These are phyloP conservation scores for Candida gigantensis DNA, from an alignment of 1,139 yeast genomes.

Conservation along the genomic window DNA sequence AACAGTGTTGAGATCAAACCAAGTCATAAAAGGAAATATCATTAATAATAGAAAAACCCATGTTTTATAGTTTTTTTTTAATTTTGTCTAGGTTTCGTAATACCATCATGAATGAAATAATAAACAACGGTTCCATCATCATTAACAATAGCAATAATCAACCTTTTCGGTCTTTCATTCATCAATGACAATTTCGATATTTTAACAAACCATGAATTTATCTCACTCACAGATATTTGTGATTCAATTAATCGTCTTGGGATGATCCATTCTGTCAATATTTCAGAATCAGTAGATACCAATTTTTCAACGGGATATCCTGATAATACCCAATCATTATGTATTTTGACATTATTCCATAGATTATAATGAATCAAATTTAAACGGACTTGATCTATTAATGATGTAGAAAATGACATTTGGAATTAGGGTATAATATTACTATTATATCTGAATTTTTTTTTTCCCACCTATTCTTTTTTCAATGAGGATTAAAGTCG, in stretches of 20 bases:
- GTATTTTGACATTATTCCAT: slow-evolving; percentile 47
- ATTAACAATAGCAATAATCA: slow-evolving; percentile 58
- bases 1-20: slow-evolving; percentile 5
- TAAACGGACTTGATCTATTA: slow-evolving; percentile 29
- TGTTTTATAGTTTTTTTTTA: slow-evolving; percentile 17
- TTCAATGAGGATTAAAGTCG: too few relatives aligned
- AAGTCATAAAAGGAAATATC: neutral
- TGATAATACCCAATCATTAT: slow-evolving; percentile 20
- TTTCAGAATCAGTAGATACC: slow-evolving; percentile 22
- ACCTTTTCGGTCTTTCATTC: slow-evolving; percentile 31
- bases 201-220: slow-evolving; percentile 32
- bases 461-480: neutral
- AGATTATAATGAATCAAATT: slow-evolving; percentile 56
- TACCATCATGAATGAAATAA: slow-evolving; percentile 63
- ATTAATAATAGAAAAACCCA: neutral
- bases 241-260: slow-evolving; percentile 21
- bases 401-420: slow-evolving; percentile 5
- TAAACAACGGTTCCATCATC: slow-evolving; percentile 70
- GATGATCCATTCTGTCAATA: slow-evolving; percentile 36
- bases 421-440: neutral
- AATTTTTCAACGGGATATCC: slow-evolving; percentile 36
- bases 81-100: slow-evolving; percentile 59
- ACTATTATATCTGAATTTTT: neutral
- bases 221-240: slow-evolving; percentile 22
- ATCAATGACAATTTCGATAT: neutral